These are phyloP conservation scores for Salix koriyanagi DNA, from an alignment of 345 rosid species.

Conservation along the genomic window DNA sequence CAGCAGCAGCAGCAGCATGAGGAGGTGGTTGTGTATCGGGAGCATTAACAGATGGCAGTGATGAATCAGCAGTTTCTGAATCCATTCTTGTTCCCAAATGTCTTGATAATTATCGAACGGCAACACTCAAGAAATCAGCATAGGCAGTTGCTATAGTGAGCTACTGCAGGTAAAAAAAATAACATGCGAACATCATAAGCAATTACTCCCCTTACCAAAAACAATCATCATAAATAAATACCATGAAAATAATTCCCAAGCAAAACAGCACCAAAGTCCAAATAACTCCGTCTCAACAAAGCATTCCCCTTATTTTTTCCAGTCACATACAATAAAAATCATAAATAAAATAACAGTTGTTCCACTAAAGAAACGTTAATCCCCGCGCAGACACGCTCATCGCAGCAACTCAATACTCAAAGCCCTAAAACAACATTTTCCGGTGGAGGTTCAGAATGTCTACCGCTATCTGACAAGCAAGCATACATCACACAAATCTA, in stretches of 20 bases:
- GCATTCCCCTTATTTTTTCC: background rate
- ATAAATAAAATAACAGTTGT: background rate
- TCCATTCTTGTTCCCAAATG: conserved; percentile 33
- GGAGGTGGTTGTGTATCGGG: conserved; percentile 31
- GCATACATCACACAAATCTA: too few relatives aligned
- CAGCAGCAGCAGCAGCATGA: conserved; percentile 18
- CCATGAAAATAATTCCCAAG: background rate
- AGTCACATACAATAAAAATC: background rate
- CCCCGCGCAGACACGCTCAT: background rate
- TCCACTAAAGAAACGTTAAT: background rate
- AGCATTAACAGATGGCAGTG: conserved; percentile 36
- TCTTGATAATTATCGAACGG: conserved; percentile 13
- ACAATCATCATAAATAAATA: background rate
- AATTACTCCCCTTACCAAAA: background rate
- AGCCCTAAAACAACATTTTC: background rate
- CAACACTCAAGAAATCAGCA: conserved; percentile 12
- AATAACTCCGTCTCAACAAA: background rate
- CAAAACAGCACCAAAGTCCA: background rate
- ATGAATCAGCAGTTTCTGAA: conserved; percentile 43
- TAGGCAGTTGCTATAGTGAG: background rate
- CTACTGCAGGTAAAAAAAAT: background rate
- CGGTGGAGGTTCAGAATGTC: background rate
- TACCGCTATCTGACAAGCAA: too few relatives aligned
- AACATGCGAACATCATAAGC: background rate
- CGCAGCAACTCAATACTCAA: background rate